phyloP scores from a whole-genome alignment of 768 basidiomycete genomes.

The Panaeolus cyanescens region DNA sequence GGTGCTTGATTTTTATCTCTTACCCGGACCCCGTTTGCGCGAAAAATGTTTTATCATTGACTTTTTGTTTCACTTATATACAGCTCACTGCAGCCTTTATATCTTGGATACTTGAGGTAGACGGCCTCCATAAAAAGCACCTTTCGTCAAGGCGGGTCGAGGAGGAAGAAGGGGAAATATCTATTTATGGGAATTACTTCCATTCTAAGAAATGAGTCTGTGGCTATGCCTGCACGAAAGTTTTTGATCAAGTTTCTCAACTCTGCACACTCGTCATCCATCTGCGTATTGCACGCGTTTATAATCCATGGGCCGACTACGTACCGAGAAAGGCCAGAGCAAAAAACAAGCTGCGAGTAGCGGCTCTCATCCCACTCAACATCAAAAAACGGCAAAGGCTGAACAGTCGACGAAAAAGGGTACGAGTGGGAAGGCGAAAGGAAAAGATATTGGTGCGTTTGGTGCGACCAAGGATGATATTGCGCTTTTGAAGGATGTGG shows the following conservation, averaged over 20 bases:
- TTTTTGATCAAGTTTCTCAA: not conserved
- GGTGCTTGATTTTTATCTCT: not conserved
- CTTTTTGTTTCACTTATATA: too few relatives aligned
- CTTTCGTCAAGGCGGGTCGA: too few relatives aligned
- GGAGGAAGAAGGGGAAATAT: not conserved
- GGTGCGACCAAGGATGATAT: conserved; percentile 51
- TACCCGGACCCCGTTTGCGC: not conserved
- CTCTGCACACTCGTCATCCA: not conserved
- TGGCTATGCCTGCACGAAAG: conserved; percentile 1
- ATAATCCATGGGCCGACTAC: conserved; percentile 4
- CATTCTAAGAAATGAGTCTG: not conserved
- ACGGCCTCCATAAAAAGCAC: not conserved
- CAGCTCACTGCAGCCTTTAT: too few relatives aligned
- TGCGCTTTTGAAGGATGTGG: conserved; percentile 42
- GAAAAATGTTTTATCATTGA: not conserved
- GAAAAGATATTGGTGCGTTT: conserved; percentile 36
- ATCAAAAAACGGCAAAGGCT: not conserved
- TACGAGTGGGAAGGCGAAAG: conserved; percentile 17
- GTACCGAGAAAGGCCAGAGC: conserved; percentile 2
- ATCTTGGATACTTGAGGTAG: not conserved
- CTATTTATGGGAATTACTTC: not conserved
- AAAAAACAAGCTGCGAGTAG: not conserved
- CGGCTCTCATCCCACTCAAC: not conserved
- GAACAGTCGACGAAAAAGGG: not conserved
- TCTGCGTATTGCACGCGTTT: not conserved